These are phyloP conservation scores for Lobosporangium transversale DNA, from an alignment of 192 early-diverging fungal species.

Conservation along the genomic window DNA sequence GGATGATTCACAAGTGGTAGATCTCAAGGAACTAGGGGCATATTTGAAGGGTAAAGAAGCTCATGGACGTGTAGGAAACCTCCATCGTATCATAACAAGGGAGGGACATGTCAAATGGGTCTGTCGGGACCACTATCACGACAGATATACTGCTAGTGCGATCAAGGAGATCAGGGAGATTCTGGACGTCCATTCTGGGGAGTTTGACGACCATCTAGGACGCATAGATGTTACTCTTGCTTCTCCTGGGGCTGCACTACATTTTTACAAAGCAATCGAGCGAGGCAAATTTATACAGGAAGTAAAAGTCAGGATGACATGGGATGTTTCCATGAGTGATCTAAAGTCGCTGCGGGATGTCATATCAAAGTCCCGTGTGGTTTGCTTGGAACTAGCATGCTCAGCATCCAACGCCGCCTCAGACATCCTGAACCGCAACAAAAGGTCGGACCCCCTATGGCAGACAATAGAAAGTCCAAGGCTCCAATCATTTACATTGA, in stretches of 20 bases:
- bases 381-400: slow-evolving; percentile 15
- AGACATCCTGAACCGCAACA: slow-evolving; percentile 2
- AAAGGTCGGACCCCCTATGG: slow-evolving; percentile 16
- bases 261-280: slow-evolving; percentile 25
- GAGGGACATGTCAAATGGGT: slow-evolving; percentile 43
- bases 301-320: slow-evolving; percentile 7
- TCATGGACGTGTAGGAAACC: slow-evolving; percentile 7
- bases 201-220: slow-evolving; percentile 15
- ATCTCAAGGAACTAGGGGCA: slow-evolving; percentile 7
- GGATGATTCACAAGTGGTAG: slow-evolving; percentile 4
- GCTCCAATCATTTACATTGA: slow-evolving; percentile 15
- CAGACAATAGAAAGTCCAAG: slow-evolving; percentile 7
- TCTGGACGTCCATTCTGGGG: slow-evolving; percentile 3
- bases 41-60: slow-evolving; percentile 10
- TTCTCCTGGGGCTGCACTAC: slow-evolving; percentile 1
- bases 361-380: slow-evolving; percentile 6
- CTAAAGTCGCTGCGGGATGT: slow-evolving; percentile 20
- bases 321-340: slow-evolving; percentile 11
- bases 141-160: neutral
- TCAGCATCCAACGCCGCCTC: neutral
- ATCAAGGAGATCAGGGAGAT: slow-evolving; percentile 12
- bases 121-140: slow-evolving; percentile 29
- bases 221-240: slow-evolving; percentile 15
- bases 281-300: slow-evolving; percentile 17
- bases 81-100: slow-evolving; percentile 11